Conservation (phyloP, 176 grass and related monocot genomes). For the Carex parvula region DNA sequence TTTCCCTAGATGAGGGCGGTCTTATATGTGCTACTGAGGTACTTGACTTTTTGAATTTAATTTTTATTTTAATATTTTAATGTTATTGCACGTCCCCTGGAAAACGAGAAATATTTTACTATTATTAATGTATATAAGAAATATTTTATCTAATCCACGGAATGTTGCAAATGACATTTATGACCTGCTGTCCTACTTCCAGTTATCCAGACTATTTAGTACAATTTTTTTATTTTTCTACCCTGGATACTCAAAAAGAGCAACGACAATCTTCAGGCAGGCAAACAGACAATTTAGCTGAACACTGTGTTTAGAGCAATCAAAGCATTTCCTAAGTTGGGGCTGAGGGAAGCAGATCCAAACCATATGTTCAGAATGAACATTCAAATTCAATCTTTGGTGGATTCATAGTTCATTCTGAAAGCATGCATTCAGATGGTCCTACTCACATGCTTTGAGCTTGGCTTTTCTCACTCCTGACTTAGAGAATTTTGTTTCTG, state of each 20-base stretch:
- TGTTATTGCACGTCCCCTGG: not conserved
- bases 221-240: not conserved
- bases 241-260: not conserved
- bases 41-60: not conserved
- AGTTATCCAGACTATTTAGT: not conserved
- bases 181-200: not conserved
- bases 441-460: not conserved
- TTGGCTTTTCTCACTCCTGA: not conserved
- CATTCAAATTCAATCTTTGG: not conserved
- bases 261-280: not conserved
- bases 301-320: not conserved
- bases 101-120: not conserved
- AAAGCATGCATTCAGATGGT: not conserved
- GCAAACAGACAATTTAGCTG: not conserved
- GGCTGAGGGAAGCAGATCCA: not conserved
- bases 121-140: not conserved
- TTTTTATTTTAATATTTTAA: conserved; percentile 29
- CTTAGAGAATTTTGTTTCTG: not conserved
- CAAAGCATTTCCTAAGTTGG: not conserved
- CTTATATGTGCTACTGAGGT: conserved; percentile 83
- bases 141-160: not conserved
- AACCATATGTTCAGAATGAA: not conserved
- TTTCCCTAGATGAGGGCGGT: conserved; percentile 70
- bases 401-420: not conserved
- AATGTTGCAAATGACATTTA: not conserved